phyloP scores from a whole-genome alignment of 805 yeast genomes.

The Candida peoriensis region DNA sequence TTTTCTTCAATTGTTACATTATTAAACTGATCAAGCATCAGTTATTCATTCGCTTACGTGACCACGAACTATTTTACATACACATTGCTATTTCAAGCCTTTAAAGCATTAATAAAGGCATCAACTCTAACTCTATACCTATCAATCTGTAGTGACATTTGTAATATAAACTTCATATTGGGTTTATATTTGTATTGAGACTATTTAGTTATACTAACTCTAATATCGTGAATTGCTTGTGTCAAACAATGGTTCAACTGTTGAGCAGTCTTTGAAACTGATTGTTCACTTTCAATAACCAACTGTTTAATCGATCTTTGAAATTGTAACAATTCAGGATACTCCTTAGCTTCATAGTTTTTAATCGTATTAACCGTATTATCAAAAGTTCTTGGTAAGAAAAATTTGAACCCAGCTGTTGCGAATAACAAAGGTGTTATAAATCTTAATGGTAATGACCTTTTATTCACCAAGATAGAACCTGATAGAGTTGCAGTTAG shows the following conservation, averaged over 20 bases:
- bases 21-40: no score
- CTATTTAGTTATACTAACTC: constrained; percentile 15
- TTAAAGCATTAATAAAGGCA: no score
- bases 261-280: constrained; percentile 1
- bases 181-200: no score
- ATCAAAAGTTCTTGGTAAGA: constrained; percentile 46
- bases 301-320: constrained; percentile 21
- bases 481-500: constrained; percentile 53
- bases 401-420: constrained; percentile 34
- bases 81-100: no score
- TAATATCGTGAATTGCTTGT: constrained; percentile 16
- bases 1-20: no score
- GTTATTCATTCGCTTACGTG: no score
- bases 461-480: constrained; percentile 45
- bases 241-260: constrained; percentile 15
- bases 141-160: background rate
- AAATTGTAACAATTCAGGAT: constrained; percentile 31
- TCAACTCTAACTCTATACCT: no score
- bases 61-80: no score
- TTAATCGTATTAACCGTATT: constrained; percentile 26
- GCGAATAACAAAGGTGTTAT: constrained; percentile 48
- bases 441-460: constrained; percentile 45
- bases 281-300: constrained; percentile 15
- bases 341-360: constrained; percentile 29
- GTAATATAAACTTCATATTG: background rate